Evolutionary conservation across 805 yeast genomes (phyloP).

Genomic region (Hanseniaspora clermontiae): DNA sequence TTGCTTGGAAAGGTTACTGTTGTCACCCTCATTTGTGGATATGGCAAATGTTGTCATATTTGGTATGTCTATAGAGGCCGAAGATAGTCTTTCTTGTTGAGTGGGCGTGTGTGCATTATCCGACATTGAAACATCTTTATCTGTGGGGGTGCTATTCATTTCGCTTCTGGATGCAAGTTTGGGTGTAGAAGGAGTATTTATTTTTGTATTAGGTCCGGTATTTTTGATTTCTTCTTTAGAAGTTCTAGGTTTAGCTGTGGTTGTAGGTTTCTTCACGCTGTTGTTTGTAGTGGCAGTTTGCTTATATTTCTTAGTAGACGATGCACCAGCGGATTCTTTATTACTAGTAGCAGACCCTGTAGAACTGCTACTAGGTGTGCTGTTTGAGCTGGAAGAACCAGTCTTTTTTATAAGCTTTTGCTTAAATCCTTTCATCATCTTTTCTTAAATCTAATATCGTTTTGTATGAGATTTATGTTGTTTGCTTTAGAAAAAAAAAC

Average conservation of each 20-base stretch:
- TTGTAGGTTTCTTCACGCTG: neutral
- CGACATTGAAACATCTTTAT: conserved; percentile 14
- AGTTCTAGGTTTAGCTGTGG: neutral
- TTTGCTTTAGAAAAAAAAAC: too few relatives aligned
- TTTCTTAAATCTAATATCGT: conserved; percentile 20
- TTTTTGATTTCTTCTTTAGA: neutral
- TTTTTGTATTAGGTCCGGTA: neutral
- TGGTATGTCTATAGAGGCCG: conserved; percentile 27
- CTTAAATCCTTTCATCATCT: conserved; percentile 64
- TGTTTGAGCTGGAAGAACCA: conserved; percentile 12
- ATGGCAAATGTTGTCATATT: conserved; percentile 28
- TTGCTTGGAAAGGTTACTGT: neutral
- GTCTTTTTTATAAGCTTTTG: conserved; percentile 36
- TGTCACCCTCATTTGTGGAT: neutral
- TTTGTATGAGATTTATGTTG: too few relatives aligned
- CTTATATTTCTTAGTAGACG: neutral
- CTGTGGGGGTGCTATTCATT: conserved; percentile 12
- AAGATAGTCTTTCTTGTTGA: conserved; percentile 13
- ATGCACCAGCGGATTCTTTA: neutral
- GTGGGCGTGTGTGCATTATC: conserved; percentile 14
- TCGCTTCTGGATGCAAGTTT: neutral
- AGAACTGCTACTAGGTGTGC: neutral
- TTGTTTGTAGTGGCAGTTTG: neutral
- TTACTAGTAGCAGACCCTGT: neutral
- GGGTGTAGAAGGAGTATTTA: neutral